Percentiles rank a stretch among this genome's conserved stretches.
phyloP scores from a whole-genome alignment of 306 rosid genomes.

The Dalbergia cochinchinensis region DNA sequence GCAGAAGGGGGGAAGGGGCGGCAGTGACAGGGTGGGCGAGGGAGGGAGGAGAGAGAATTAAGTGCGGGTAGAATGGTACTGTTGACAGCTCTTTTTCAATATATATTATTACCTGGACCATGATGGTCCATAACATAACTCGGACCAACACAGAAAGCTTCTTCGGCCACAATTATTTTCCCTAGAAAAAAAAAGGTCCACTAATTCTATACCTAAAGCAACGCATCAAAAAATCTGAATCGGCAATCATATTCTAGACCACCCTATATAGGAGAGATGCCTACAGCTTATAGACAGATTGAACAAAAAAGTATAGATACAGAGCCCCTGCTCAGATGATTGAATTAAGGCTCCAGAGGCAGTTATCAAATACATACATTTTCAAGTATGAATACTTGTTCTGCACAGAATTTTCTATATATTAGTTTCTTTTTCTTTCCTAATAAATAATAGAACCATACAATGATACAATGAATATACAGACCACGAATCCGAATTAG shows the following conservation, averaged over 20 bases:
- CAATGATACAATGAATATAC: slow-evolving; percentile 72
- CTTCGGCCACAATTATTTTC: no score
- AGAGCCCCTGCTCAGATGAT: slow-evolving; percentile 37
- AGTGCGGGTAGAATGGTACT: no score
- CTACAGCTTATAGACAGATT: slow-evolving; percentile 24
- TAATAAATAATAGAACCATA: slow-evolving; percentile 53
- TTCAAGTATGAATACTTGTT: slow-evolving; percentile 47
- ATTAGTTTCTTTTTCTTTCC: slow-evolving; percentile 46
- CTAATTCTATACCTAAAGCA: slow-evolving; percentile 12
- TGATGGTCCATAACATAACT: no score
- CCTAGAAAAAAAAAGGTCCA: background rate
- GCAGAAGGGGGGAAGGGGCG: no score
- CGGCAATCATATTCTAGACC: slow-evolving; percentile 3
- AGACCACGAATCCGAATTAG: slow-evolving; percentile 74
- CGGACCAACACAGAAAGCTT: no score
- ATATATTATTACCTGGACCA: no score
- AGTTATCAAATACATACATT: slow-evolving; percentile 43
- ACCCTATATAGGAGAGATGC: slow-evolving; percentile 39
- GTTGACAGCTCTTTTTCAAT: no score
- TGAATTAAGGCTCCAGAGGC: slow-evolving; percentile 44
- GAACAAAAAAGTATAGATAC: slow-evolving; percentile 29
- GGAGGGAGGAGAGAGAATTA: no score
- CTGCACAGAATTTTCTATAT: slow-evolving; percentile 51
- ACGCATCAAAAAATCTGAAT: slow-evolving; percentile 21
- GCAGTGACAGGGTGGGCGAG: no score